Conservation (phyloP, 78 protist genomes). For the Speleostelium caveatum region DNA sequence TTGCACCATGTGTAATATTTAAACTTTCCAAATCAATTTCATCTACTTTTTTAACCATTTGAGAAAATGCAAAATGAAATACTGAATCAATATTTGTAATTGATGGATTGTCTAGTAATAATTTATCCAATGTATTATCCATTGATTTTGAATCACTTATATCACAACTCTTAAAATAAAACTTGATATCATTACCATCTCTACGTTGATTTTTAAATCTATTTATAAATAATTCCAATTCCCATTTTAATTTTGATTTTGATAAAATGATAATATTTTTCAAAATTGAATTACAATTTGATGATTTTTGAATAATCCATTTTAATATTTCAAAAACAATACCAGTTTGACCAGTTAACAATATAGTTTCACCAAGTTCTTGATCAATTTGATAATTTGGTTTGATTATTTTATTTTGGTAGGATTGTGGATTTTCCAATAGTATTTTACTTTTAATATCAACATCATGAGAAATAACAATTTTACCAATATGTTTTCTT, state of each 20-base stretch:
- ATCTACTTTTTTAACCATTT: background rate
- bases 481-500: conserved; percentile 13
- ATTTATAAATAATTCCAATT: background rate
- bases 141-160: background rate
- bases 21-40: conserved; percentile 1
- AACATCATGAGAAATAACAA: background rate
- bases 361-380: background rate
- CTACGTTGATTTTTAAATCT: background rate
- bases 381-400: background rate
- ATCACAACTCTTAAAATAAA: background rate
- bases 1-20: conserved; percentile 8
- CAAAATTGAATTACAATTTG: background rate
- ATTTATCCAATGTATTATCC: background rate
- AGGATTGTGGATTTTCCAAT: background rate
- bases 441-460: background rate
- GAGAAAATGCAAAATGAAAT: background rate
- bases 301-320: background rate
- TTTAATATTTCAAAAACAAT: background rate
- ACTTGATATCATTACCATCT: background rate
- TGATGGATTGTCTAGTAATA: background rate
- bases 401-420: background rate
- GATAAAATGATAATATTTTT: background rate
- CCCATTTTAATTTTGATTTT: background rate
- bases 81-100: conserved; percentile 1
- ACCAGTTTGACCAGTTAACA: conserved; percentile 13